These are phyloP conservation scores for Blastosporella zonata DNA, from an alignment of 1,284 basidiomycete species.

Conservation along the genomic window DNA sequence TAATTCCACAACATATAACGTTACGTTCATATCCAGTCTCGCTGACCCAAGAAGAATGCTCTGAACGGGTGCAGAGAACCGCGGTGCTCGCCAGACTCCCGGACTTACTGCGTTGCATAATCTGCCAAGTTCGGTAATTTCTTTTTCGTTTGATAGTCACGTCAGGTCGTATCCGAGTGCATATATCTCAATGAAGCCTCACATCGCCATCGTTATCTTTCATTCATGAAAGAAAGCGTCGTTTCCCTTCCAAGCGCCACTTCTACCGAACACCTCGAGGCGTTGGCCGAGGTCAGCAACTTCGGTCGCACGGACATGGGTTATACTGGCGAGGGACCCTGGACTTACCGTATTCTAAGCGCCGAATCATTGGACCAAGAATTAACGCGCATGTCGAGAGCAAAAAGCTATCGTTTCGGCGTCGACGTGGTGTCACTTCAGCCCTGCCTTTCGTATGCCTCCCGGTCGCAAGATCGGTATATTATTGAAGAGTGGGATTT, in stretches of 20 bases:
- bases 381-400: constrained; percentile 25
- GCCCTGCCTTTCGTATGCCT: constrained; percentile 41
- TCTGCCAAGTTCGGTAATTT: constrained; percentile 3
- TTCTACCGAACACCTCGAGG: constrained; percentile 45
- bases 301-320: constrained; percentile 41
- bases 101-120: constrained; percentile 1
- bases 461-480: constrained; percentile 46
- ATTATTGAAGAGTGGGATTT: constrained; percentile 49
- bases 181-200: too few species aligned
- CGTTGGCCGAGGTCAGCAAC: constrained; percentile 35
- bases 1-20: constrained; percentile 5
- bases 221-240: constrained; percentile 13
- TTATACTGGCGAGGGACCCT: constrained; percentile 45
- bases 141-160: background rate
- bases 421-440: constrained; percentile 50
- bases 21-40: constrained; percentile 2
- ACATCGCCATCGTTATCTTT: background rate
- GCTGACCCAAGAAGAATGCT: background rate
- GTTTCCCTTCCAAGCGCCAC: constrained; percentile 36
- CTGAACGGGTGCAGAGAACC: background rate
- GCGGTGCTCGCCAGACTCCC: background rate
- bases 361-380: constrained; percentile 40
- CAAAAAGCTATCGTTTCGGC: constrained; percentile 24
- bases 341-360: constrained; percentile 50
- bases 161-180: too few species aligned